Conservation (phyloP, 768 basidiomycete genomes). For the Lactarius trivialis region DNA sequence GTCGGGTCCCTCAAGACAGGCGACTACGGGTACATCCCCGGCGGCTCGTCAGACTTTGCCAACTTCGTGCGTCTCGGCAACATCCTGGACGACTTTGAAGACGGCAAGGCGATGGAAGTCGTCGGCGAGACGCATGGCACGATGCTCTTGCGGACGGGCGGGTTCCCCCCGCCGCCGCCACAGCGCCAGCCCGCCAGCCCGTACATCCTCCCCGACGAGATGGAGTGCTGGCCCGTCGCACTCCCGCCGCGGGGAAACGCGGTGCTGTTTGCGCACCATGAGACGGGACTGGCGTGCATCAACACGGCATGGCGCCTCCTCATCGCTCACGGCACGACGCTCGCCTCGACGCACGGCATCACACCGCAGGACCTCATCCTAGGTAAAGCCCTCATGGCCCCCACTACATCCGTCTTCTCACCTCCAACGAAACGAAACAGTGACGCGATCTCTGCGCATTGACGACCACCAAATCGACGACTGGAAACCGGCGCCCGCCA, state of each 20-base stretch:
- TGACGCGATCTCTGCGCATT: constrained; percentile 10
- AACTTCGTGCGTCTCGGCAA: constrained; percentile 19
- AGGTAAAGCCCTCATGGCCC: neutral
- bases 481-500: constrained; percentile 3
- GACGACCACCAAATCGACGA: constrained; percentile 17
- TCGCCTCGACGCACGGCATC: constrained; percentile 15
- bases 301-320: constrained; percentile 19
- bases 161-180: neutral
- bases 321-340: constrained; percentile 3
- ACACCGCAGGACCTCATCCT: constrained; percentile 17
- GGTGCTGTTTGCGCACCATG: constrained; percentile 13
- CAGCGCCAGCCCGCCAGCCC: constrained; percentile 12
- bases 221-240: constrained; percentile 21
- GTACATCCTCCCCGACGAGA: constrained; percentile 6
- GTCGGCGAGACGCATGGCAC: constrained; percentile 14
- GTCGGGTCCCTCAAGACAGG: constrained; percentile 5
- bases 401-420: neutral
- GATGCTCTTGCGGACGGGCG: constrained; percentile 6
- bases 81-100: neutral
- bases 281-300: constrained; percentile 10
- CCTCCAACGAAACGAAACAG: neutral
- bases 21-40: constrained; percentile 19
- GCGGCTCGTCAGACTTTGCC: constrained; percentile 11
- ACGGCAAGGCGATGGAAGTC: neutral
- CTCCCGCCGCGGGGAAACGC: constrained; percentile 13